A percentile compares a stretch with the other conserved stretches of the same genome.
These are phyloP conservation scores for Epichloe brachyelytri DNA, from an alignment of 2,329 filamentous ascomycete species.

Conservation along the genomic window DNA sequence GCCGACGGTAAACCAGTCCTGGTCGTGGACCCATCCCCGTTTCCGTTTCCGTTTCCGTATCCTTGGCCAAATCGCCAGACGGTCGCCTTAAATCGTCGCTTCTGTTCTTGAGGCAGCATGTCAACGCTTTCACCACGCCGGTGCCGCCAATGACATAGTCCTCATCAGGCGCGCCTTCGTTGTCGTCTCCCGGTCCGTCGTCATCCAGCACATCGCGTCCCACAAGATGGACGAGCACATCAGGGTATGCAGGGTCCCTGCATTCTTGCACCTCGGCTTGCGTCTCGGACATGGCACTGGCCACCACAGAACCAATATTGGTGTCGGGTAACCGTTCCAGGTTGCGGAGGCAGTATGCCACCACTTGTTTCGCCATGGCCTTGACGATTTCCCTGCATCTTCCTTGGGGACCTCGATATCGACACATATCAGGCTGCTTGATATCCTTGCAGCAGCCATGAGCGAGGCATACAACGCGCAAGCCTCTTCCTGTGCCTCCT, in stretches of 20 bases:
- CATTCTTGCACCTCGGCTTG: constrained; percentile 16
- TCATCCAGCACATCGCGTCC: constrained; percentile 46
- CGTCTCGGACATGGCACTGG: constrained; percentile 28
- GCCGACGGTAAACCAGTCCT: constrained; percentile 25
- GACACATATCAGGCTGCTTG: constrained; percentile 70
- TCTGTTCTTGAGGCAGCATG: constrained; percentile 78
- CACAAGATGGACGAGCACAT: constrained; percentile 77
- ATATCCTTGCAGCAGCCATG: constrained; percentile 75
- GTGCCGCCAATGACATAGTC: constrained; percentile 95
- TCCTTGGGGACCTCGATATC: constrained; percentile 80
- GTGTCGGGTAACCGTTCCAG: constrained; percentile 66
- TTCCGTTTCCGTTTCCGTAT: constrained; percentile 27
- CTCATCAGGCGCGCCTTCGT: constrained; percentile 66
- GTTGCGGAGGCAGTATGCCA: constrained; percentile 86
- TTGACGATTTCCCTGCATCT: constrained; percentile 81
- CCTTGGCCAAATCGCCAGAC: constrained; percentile 39
- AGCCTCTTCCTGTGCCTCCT: constrained; percentile 78
- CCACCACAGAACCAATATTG: constrained; percentile 38
- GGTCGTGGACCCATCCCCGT: constrained; percentile 34
- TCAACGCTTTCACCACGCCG: constrained; percentile 85
- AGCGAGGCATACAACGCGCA: constrained; percentile 88
- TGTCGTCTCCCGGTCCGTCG: constrained; percentile 43
- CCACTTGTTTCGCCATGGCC: constrained; percentile 84
- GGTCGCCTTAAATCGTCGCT: constrained; percentile 44
- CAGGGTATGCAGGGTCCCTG: constrained; percentile 43